Evolutionary conservation across 176 grass and related monocot genomes (phyloP).

Genomic region (Musa beccarii): DNA sequence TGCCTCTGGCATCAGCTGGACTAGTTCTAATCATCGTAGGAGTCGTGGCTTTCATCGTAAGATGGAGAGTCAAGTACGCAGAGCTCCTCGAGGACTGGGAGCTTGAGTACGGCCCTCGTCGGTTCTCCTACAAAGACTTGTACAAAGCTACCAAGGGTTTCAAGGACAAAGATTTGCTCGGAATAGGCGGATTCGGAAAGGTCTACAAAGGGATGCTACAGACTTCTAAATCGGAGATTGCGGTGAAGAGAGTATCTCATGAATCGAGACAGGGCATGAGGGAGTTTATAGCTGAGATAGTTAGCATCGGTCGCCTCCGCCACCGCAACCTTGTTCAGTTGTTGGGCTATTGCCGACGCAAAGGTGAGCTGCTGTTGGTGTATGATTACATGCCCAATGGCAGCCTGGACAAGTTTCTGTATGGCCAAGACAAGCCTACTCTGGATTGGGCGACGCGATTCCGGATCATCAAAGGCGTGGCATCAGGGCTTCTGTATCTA

Average conservation of each 20-base stretch:
- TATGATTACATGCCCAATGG: constrained; percentile 51
- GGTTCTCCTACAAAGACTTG: too few relatives aligned
- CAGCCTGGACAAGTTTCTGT: constrained; percentile 30
- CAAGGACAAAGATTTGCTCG: constrained; percentile 15
- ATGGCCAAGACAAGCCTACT: neutral
- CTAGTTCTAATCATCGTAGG: neutral
- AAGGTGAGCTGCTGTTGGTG: constrained; percentile 28
- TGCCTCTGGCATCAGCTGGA: neutral
- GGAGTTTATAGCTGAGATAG: constrained; percentile 26
- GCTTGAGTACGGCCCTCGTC: neutral
- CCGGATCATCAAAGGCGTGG: constrained; percentile 35
- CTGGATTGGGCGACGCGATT: constrained; percentile 29
- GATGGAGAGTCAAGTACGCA: neutral
- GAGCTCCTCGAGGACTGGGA: constrained; percentile 27
- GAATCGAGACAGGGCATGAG: constrained; percentile 23
- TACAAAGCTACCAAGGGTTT: neutral
- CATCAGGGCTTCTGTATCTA: constrained; percentile 31
- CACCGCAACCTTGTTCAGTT: constrained; percentile 22
- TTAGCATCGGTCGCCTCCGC: constrained; percentile 23
- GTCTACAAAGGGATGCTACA: constrained; percentile 23
- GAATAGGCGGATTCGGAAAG: constrained; percentile 22
- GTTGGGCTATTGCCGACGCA: constrained; percentile 26
- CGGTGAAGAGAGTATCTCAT: constrained; percentile 30
- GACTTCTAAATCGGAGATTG: constrained; percentile 7
- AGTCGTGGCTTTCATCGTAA: neutral